Conservation (phyloP, 208 protist genomes). For the Lotmaria passim region DNA sequence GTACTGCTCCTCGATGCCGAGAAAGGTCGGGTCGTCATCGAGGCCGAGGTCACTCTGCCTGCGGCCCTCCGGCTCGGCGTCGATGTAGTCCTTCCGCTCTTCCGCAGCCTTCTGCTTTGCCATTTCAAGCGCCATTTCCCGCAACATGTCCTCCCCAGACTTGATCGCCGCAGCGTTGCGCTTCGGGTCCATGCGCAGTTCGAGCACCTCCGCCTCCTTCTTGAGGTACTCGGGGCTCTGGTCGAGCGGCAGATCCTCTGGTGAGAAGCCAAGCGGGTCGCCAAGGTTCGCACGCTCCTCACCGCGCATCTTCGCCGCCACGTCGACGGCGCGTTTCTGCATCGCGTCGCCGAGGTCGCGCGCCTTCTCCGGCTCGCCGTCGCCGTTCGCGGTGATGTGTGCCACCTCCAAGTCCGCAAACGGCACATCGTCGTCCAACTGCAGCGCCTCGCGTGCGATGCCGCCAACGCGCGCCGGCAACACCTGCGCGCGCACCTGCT, state of each 20-base stretch:
- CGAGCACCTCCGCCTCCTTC: conserved; percentile 58
- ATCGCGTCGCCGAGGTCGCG: conserved; percentile 65
- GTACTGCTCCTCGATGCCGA: conserved; percentile 74
- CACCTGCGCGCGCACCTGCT: conserved; percentile 44
- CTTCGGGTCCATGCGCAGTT: conserved; percentile 54
- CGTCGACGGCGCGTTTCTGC: conserved; percentile 64
- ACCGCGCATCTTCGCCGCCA: conserved; percentile 61
- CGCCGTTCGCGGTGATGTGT: conserved; percentile 57
- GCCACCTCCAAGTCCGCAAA: conserved; percentile 75
- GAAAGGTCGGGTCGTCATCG: conserved; percentile 65
- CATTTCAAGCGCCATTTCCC: conserved; percentile 56
- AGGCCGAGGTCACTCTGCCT: conserved; percentile 53
- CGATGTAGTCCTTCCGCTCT: conserved; percentile 71
- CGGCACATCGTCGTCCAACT: conserved; percentile 72
- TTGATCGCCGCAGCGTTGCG: conserved; percentile 45
- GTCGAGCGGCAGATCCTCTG: conserved; percentile 72
- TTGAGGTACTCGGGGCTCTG: conserved; percentile 47
- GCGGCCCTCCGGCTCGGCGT: conserved; percentile 69
- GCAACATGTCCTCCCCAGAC: conserved; percentile 43
- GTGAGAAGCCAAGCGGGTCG: conserved; percentile 62
- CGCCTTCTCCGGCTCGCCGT: conserved; percentile 56
- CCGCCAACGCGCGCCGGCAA: conserved; percentile 51
- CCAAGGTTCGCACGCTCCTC: conserved; percentile 68
- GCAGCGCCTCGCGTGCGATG: conserved; percentile 59
- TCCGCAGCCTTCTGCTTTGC: conserved; percentile 57